These are phyloP conservation scores for Ocimum tenuiflorum DNA, from an alignment of 257 asterid genomes.

Conservation along the genomic window DNA sequence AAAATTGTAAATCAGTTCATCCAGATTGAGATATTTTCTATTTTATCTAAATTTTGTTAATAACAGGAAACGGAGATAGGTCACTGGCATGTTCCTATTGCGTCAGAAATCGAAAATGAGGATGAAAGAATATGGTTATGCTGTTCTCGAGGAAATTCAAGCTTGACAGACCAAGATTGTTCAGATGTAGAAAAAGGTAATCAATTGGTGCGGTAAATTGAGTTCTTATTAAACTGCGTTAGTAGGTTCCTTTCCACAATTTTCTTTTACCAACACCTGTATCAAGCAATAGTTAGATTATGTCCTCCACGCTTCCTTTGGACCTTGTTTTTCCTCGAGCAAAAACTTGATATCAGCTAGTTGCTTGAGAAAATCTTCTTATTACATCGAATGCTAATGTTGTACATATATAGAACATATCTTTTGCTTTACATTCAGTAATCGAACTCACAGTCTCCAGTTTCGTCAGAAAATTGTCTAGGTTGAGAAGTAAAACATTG, in stretches of 20 bases:
- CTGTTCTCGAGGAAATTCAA: constrained; percentile 44
- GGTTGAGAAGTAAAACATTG: no score
- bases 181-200: constrained; percentile 33
- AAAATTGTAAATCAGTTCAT: no score
- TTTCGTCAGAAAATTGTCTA: background rate
- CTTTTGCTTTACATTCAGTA: background rate
- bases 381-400: no score
- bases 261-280: no score
- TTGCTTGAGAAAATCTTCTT: no score
- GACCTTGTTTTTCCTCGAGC: background rate
- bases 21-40: background rate
- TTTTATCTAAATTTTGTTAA: constrained; percentile 3
- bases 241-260: background rate
- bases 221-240: background rate
- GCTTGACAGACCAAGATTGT: constrained; percentile 26
- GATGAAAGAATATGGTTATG: constrained; percentile 68
- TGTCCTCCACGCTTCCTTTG: background rate
- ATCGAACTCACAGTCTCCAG: background rate
- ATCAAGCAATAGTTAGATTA: no score
- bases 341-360: background rate
- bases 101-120: constrained; percentile 50
- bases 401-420: background rate
- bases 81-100: constrained; percentile 80
- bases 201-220: background rate
- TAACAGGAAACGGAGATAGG: constrained; percentile 76